Base-by-base conservation (phyloP, 2,329 filamentous ascomycete species). In the Ilyonectria sp. region DNA sequence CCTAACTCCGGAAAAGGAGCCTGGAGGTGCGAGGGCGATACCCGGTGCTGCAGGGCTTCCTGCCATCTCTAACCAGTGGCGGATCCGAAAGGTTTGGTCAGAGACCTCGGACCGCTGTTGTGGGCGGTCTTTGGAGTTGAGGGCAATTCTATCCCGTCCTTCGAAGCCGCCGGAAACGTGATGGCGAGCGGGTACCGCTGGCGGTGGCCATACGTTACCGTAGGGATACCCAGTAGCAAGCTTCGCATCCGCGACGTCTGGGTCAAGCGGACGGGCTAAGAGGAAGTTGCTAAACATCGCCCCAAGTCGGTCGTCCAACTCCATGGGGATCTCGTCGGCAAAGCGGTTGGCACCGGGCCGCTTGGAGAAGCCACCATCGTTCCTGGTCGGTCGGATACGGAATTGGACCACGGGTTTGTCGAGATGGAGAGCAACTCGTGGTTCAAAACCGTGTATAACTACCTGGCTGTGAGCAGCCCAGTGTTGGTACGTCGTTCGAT, bases 201-300 rank as follows among this genome's bases (percentile, higher is more conserved):
- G 84, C 0, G 94, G 92, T 8, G 94, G 94, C 94, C 94, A 97
- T 10, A 94, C 80, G n/a, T 83, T 79, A 53, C 83, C 83, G 65
- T 87, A 87, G 31, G 82, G 85, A 63, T 82, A 86, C 3, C 69
- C 69, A 1, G 66, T 47, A 5, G 37, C 65, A 50, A 79, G 68
- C 63, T 76, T 71, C 68, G 80, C 64, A 62, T 80, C 64, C 54
- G 82, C 71, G 53, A 79, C 65, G 70, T 83, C 72, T 71, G 82
- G 62, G 64, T 79, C 69, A 54, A 85, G 68, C 74, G 89, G 76
- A 5, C 87, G 86, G 15, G 92, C 89, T 5, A 94, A 86, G 65
- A 93, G 84, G 65, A 97, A 90, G 31, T 91, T 90, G 72, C 88
- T 91, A 76, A 89, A 90, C 21, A 93, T 83, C 63, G 84, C 81